Evolutionary conservation across 148 eudicot species (phyloP).

Genomic region (Spergularia bocconei): DNA sequence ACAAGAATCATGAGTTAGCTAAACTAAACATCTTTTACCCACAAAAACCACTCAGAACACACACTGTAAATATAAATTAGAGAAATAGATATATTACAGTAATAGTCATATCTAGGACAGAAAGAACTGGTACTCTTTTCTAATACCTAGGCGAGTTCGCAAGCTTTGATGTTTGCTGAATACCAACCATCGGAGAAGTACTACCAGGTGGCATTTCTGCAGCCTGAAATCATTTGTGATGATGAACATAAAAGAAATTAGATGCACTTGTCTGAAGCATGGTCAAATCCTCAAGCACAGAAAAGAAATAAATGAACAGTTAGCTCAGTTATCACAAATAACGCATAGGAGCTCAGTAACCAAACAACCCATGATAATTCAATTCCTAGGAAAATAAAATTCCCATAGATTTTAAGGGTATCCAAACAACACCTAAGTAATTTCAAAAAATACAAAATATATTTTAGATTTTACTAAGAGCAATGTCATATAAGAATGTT

Average conservation of each 20-base stretch:
- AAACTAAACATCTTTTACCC: background rate
- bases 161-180: conserved; percentile 43
- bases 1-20: too few species aligned
- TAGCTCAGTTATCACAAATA: background rate
- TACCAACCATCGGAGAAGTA: conserved; percentile 34
- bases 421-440: too few species aligned
- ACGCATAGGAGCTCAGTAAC: background rate
- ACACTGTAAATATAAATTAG: background rate
- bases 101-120: background rate
- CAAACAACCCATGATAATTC: too few species aligned
- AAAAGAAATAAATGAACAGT: background rate
- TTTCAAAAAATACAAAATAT: background rate
- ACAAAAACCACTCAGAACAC: background rate
- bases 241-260: conserved; percentile 9
- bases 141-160: conserved; percentile 53
- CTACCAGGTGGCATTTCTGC: conserved; percentile 37
- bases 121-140: conserved; percentile 3
- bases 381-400: too few species aligned
- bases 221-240: conserved; percentile 39
- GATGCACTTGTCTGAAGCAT: background rate
- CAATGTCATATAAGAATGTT: background rate
- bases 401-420: too few species aligned
- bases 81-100: background rate
- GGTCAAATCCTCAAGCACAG: background rate
- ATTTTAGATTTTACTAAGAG: background rate